Conservation (phyloP, 2,329 filamentous ascomycete genomes). For the Xylaria sp. region DNA sequence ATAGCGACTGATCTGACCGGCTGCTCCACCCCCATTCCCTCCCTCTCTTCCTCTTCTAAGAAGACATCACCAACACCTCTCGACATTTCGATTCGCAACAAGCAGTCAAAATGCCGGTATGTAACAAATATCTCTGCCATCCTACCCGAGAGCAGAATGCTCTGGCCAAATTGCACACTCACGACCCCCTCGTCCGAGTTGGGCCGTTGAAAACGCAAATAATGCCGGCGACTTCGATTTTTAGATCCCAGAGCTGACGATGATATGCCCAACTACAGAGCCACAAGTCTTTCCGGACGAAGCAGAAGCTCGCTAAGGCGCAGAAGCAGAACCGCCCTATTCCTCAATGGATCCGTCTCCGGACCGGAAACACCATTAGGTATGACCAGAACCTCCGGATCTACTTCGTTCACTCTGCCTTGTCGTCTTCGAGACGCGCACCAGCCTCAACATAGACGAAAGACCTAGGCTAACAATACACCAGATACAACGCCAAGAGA, state of each 20-base stretch:
- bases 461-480: conserved; percentile 23
- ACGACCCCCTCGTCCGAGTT: background rate
- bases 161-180: background rate
- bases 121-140: conserved; percentile 35
- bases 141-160: background rate
- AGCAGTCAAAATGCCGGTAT: conserved; percentile 57
- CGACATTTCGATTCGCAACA: conserved; percentile 51
- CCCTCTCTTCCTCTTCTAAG: conserved; percentile 33
- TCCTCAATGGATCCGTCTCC: conserved; percentile 99
- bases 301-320: conserved; percentile 99
- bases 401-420: conserved; percentile 10
- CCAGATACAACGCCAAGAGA: conserved; percentile 99
- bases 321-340: conserved; percentile 99
- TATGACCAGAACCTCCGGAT: conserved; percentile 62
- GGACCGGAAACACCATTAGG: conserved; percentile 99
- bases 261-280: conserved; percentile 67
- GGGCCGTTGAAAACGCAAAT: background rate
- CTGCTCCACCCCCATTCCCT: conserved; percentile 42
- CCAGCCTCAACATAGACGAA: background rate
- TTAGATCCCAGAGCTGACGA: conserved; percentile 32
- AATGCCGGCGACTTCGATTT: background rate
- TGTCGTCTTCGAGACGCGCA: background rate
- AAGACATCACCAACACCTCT: conserved; percentile 47
- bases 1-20: conserved; percentile 39
- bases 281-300: conserved; percentile 99